Evolutionary conservation across 2,329 filamentous ascomycete genomes (phyloP).

Genomic region (Aspergillus melleus): DNA sequence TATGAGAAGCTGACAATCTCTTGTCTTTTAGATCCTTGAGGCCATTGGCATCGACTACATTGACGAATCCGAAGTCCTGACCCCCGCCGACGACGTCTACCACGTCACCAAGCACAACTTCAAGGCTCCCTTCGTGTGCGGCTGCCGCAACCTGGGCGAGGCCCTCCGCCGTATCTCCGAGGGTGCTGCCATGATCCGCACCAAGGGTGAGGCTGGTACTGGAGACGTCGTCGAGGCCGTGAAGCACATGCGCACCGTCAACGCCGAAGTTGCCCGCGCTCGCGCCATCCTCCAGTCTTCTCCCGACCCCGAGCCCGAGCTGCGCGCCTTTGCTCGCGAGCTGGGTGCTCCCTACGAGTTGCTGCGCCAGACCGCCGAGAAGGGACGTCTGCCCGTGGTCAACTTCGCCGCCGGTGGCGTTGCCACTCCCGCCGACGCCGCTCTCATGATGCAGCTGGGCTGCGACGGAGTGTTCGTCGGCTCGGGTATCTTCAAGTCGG

Average conservation of each 20-base stretch:
- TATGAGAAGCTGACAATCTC: slow-evolving; percentile 6
- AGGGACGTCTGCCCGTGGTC: slow-evolving; percentile 87
- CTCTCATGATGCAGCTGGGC: slow-evolving; percentile 98
- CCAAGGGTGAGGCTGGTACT: slow-evolving; percentile 96
- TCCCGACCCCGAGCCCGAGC: slow-evolving; percentile 62
- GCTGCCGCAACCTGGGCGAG: slow-evolving; percentile 91
- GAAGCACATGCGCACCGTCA: slow-evolving; percentile 91
- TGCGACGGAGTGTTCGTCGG: slow-evolving; percentile 98
- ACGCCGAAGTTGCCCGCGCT: slow-evolving; percentile 75
- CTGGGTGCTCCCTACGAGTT: slow-evolving; percentile 76
- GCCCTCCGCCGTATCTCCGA: slow-evolving; percentile 87
- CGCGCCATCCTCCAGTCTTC: slow-evolving; percentile 50
- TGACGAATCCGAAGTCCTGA: slow-evolving; percentile 96
- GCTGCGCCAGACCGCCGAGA: slow-evolving; percentile 80
- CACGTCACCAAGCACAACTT: slow-evolving; percentile 89
- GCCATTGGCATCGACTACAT: slow-evolving; percentile 95
- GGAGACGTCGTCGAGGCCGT: slow-evolving; percentile 97
- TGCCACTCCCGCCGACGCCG: slow-evolving; percentile 97
- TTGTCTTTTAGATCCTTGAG: slow-evolving; percentile 72
- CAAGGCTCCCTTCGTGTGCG: slow-evolving; percentile 89
- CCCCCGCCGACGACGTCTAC: slow-evolving; percentile 83
- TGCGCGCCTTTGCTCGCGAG: slow-evolving; percentile 78
- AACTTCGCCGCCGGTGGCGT: slow-evolving; percentile 99
- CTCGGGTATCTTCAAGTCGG: slow-evolving; percentile 95
- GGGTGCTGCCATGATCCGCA: slow-evolving; percentile 97